These are phyloP conservation scores for Pulicaria dysenterica DNA, from an alignment of 129 eudicot genomes.

Conservation along the genomic window DNA sequence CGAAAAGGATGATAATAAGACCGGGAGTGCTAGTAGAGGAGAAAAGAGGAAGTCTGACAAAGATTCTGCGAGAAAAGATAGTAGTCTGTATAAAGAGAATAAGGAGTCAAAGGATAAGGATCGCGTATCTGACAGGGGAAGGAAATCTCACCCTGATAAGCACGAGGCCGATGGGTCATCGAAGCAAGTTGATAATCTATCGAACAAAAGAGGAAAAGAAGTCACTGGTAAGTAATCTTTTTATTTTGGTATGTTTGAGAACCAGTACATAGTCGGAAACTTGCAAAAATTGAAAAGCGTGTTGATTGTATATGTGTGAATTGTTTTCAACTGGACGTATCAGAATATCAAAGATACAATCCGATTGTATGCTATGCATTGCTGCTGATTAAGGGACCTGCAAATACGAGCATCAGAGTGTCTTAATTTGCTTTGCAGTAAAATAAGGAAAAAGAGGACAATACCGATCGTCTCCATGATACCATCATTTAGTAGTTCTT, in stretches of 20 bases:
- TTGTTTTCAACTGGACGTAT: not conserved
- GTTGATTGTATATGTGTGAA: not conserved
- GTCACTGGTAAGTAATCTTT: conserved; percentile 57
- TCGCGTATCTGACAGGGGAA: conserved; percentile 56
- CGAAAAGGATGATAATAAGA: conserved; percentile 58
- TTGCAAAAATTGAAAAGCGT: not conserved
- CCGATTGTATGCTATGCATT: conserved; percentile 8
- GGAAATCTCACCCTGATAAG: conserved; percentile 47
- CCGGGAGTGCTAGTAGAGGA: conserved; percentile 54
- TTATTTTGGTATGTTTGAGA: conserved; percentile 26
- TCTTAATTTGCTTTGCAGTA: not conserved
- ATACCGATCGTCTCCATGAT: not conserved
- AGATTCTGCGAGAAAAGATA: conserved; percentile 67
- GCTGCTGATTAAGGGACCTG: not conserved
- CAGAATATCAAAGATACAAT: not conserved
- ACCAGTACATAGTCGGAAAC: conserved; percentile 19
- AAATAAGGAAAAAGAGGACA: not conserved
- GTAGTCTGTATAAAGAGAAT: conserved; percentile 39
- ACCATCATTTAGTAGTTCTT: conserved; percentile 7
- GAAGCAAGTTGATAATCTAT: conserved; percentile 66
- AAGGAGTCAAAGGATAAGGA: conserved; percentile 68
- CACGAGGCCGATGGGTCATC: conserved; percentile 39
- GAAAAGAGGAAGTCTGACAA: conserved; percentile 62
- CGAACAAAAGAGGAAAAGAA: conserved; percentile 57
- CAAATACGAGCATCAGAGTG: conserved; percentile 15